Conservation (phyloP, 1,139 yeast genomes). For the Saccharomyces hybrid region DNA sequence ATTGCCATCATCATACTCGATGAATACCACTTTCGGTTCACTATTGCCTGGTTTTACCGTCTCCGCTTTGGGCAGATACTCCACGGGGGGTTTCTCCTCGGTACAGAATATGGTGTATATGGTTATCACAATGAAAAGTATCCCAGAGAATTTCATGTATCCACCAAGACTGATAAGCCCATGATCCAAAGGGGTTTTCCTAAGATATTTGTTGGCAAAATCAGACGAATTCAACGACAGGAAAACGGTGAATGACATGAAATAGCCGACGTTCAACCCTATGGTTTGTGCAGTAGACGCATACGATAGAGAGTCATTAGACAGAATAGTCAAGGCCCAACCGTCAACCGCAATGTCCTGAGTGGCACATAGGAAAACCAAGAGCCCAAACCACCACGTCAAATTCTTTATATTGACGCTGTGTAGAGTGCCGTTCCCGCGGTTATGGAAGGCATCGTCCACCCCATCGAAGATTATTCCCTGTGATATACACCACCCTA, state of each 20-base stretch:
- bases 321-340: slow-evolving; percentile 88
- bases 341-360: slow-evolving; percentile 99
- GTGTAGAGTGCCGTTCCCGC: slow-evolving; percentile 8
- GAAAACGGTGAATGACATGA: slow-evolving; percentile 82
- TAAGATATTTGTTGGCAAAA: slow-evolving; percentile 77
- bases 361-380: slow-evolving; percentile 89
- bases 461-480: slow-evolving; percentile 53
- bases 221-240: slow-evolving; percentile 87
- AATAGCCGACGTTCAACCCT: slow-evolving; percentile 90
- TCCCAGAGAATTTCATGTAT: slow-evolving; percentile 74
- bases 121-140: slow-evolving; percentile 63
- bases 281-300: slow-evolving; percentile 97
- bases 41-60: slow-evolving; percentile 18
- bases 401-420: slow-evolving; percentile 19
- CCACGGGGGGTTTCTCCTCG: slow-evolving; percentile 54
- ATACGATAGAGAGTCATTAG: slow-evolving; percentile 73
- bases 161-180: slow-evolving; percentile 71
- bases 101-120: slow-evolving; percentile 47
- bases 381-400: slow-evolving; percentile 53
- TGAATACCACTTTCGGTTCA: not conserved
- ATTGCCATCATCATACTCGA: slow-evolving; percentile 19
- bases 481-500: slow-evolving; percentile 48
- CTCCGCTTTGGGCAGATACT: slow-evolving; percentile 16
- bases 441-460: slow-evolving; percentile 33
- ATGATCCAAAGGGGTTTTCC: slow-evolving; percentile 49